These are phyloP conservation scores for Schizophyllum amplum DNA, from an alignment of 1,284 basidiomycete species.

Conservation along the genomic window DNA sequence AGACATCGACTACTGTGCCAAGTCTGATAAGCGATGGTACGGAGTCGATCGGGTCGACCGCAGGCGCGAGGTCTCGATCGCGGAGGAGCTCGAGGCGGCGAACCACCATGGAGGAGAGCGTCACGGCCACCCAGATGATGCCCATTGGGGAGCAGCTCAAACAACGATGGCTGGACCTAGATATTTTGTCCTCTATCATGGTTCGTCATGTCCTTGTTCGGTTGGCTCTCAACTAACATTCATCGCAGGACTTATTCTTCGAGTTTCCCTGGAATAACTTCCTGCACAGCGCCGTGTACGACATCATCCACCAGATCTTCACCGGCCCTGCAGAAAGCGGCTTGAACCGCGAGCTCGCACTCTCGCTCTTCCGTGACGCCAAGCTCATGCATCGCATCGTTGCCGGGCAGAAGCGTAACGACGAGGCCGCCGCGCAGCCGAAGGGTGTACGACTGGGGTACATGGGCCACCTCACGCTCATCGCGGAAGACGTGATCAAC, in stretches of 20 bases:
- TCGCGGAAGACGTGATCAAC: slow-evolving; percentile 85
- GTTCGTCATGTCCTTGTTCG: slow-evolving; percentile 37
- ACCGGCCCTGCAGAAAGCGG: slow-evolving; percentile 77
- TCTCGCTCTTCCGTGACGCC: slow-evolving; percentile 77
- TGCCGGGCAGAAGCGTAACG: slow-evolving; percentile 76
- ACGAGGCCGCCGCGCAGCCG: slow-evolving; percentile 59
- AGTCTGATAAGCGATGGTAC: slow-evolving; percentile 15
- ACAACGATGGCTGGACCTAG: slow-evolving; percentile 61
- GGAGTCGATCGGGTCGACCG: slow-evolving; percentile 28
- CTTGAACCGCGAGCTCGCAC: slow-evolving; percentile 72
- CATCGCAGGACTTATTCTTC: slow-evolving; percentile 81
- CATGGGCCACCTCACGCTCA: slow-evolving; percentile 95
- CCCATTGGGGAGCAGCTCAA: slow-evolving; percentile 77
- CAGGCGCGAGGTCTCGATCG: slow-evolving; percentile 29
- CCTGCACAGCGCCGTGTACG: slow-evolving; percentile 94
- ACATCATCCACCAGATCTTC: slow-evolving; percentile 92
- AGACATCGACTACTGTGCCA: slow-evolving; percentile 14
- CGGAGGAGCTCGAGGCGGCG: slow-evolving; percentile 49
- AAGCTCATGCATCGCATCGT: slow-evolving; percentile 76
- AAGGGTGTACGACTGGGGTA: slow-evolving; percentile 80
- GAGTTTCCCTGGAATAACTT: slow-evolving; percentile 98
- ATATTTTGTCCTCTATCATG: slow-evolving; percentile 67
- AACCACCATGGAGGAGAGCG: slow-evolving; percentile 26
- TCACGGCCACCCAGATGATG: slow-evolving; percentile 18
- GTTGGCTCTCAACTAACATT: slow-evolving; percentile 1